These are phyloP conservation scores for Pyrenophora tritici-repentis DNA, from an alignment of 2,329 filamentous ascomycete genomes.

Conservation along the genomic window DNA sequence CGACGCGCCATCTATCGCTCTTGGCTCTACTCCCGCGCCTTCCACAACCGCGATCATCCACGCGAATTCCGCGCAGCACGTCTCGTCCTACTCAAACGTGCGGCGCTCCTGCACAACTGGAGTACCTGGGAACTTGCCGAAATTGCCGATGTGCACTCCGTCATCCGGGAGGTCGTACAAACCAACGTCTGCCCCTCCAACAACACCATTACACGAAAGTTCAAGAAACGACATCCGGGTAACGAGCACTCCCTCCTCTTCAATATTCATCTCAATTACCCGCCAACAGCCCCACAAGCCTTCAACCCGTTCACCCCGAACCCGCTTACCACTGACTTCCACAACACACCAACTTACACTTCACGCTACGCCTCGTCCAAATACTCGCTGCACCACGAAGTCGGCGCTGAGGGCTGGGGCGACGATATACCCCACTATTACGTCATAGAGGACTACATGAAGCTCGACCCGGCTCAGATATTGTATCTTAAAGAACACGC, in stretches of 20 bases:
- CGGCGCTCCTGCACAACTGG: slow-evolving; percentile 65
- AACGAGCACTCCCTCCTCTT: slow-evolving; percentile 57
- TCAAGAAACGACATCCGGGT: slow-evolving; percentile 61
- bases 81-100: slow-evolving; percentile 56
- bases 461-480: slow-evolving; percentile 64
- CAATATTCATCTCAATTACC: slow-evolving; percentile 59
- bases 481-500: slow-evolving; percentile 62
- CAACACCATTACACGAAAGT: slow-evolving; percentile 63
- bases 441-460: slow-evolving; percentile 67
- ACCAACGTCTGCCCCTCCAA: slow-evolving; percentile 66
- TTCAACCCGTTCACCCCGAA: slow-evolving; percentile 38
- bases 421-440: slow-evolving; percentile 68
- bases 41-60: slow-evolving; percentile 58
- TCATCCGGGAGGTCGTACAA: slow-evolving; percentile 62
- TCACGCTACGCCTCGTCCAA: slow-evolving; percentile 52
- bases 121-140: slow-evolving; percentile 60
- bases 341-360: slow-evolving; percentile 40
- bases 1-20: slow-evolving; percentile 64
- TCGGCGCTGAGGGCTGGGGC: slow-evolving; percentile 66
- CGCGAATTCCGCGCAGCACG: slow-evolving; percentile 57
- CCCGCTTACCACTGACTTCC: slow-evolving; percentile 45
- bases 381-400: slow-evolving; percentile 57
- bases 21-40: slow-evolving; percentile 65
- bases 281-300: slow-evolving; percentile 41
- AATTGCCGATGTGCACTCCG: slow-evolving; percentile 61